Evolutionary conservation across 371 early-diverging fungal species (phyloP), one percentile per base, ranked within the genome.

Genomic region (Zychaea mexicana): DNA sequence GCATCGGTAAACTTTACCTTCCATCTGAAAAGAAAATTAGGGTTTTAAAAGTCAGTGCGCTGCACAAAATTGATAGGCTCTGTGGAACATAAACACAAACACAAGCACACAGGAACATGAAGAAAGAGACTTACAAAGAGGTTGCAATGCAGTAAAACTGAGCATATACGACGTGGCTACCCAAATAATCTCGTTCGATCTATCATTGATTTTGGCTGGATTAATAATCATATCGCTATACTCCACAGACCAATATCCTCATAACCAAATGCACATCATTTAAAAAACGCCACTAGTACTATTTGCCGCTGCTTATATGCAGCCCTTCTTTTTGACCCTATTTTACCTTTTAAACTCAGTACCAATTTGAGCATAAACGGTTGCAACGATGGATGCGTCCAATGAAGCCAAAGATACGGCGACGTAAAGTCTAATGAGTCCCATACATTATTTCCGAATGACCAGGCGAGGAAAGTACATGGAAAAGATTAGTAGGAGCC

Each of bases 321-420:
- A 42, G 12, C n/a, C 42, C 4, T 42, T 42, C 13, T 42, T 42
- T n/a, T 17, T 13, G 42, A 42, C 3, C 46, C n/a, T 10, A 19
- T 6, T 27, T 67, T 63, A 79, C 80, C 68, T 72, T 67, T 89
- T 78, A 67, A 94, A 93, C 24, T 92, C 93, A 15, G 76, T 81
- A 22, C 90, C 86, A 61, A 96, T 94, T 19, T 81, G 84, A 36
- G 92, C 87, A 27, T 92, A 82, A 31, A 92, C 87, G 17, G 90
- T 91, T n/a, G 94, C 87, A 10, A 96, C 87, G 62, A 94, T 90
- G 24, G 92, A 93, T 59, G 85, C 81, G 72, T 93, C 94, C 47
- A 93, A 73, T 54, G 90, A 87, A 3, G 90, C 85, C 53, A 94
- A 76, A 61, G 91, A 88, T 32, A 82, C 78, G 47, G 76, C 79